Conservation (phyloP, 2,329 filamentous ascomycete genomes). For the Bipolaris zeicola region DNA sequence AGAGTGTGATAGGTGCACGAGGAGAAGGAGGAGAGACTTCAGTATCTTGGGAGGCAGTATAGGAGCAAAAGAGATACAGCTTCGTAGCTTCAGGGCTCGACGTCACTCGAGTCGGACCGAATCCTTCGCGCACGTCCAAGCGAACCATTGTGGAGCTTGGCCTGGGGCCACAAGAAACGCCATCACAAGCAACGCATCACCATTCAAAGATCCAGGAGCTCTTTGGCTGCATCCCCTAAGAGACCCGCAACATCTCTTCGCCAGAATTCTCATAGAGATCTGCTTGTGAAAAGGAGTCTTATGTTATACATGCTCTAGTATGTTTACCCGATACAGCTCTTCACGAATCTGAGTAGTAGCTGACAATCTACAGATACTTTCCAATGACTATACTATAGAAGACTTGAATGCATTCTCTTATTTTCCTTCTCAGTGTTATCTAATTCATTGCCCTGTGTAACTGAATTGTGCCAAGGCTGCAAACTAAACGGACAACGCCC, state of each 20-base stretch:
- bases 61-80: not conserved
- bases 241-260: not conserved
- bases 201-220: not conserved
- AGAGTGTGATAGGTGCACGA: not conserved
- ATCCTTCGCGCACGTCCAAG: not conserved
- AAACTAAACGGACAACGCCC: constrained; percentile 8
- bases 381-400: not conserved
- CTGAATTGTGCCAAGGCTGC: constrained; percentile 15
- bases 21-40: not conserved
- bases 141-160: constrained; percentile 3
- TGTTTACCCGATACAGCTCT: not conserved
- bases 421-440: not conserved
- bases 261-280: no score
- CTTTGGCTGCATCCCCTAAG: not conserved
- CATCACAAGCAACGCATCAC: not conserved
- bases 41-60: not conserved
- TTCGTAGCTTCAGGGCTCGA: not conserved
- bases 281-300: not conserved
- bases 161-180: not conserved
- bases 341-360: not conserved
- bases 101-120: constrained; percentile 13
- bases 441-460: not conserved
- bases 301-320: not conserved
- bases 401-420: not conserved
- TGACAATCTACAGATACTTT: constrained; percentile 11